Evolutionary conservation across 768 basidiomycete genomes (phyloP).

Genomic region (Rhodotorula toruloides): DNA sequence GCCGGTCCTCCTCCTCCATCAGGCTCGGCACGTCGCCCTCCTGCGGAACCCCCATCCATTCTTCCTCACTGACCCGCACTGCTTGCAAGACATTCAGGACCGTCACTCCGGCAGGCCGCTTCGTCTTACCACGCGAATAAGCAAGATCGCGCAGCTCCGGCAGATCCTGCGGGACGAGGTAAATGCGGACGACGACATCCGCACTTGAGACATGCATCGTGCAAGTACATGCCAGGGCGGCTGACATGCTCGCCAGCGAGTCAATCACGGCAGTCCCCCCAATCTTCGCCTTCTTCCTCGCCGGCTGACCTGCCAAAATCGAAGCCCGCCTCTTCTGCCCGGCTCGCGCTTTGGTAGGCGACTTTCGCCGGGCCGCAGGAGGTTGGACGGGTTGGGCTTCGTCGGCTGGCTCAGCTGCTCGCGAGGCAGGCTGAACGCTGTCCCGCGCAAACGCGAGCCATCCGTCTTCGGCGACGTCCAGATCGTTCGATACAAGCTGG

Average conservation of each 20-base stretch:
- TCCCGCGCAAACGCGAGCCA: neutral
- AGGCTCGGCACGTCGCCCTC: neutral
- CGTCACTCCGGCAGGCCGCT: neutral
- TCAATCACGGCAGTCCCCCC: conserved; percentile 1
- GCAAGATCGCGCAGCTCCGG: neutral
- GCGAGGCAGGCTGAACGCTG: neutral
- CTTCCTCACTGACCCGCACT: neutral
- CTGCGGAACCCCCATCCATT: conserved; percentile 8
- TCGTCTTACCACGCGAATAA: neutral
- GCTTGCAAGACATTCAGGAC: neutral
- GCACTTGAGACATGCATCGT: neutral
- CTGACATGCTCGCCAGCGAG: neutral
- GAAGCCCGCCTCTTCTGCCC: neutral
- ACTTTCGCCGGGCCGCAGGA: neutral
- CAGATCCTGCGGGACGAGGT: conserved; percentile 29
- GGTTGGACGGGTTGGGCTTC: no score
- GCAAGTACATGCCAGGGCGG: neutral
- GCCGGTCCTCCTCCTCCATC: conserved; percentile 19
- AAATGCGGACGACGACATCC: conserved; percentile 14
- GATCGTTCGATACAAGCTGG: neutral
- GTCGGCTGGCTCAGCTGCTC: neutral
- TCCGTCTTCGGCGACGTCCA: neutral
- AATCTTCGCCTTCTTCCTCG: conserved; percentile 12
- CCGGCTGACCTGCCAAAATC: neutral
- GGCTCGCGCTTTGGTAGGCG: neutral